These are phyloP conservation scores for Echites panduratus DNA, from an alignment of 257 asterid species.

Conservation along the genomic window DNA sequence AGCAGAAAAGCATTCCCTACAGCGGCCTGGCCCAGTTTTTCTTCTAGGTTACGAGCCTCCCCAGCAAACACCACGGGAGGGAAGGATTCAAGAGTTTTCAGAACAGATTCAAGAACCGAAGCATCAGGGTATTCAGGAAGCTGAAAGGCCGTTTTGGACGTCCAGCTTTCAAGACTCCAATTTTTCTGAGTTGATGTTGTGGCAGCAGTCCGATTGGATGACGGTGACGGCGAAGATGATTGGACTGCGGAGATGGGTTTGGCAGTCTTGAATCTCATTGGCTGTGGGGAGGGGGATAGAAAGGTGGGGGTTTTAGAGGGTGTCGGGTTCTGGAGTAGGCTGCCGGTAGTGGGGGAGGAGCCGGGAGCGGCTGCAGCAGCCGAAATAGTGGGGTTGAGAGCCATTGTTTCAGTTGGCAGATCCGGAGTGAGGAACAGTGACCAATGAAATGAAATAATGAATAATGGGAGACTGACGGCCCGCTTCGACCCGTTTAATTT, in stretches of 20 bases:
- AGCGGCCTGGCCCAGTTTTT: conserved; percentile 67
- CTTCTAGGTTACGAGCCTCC: conserved; percentile 73
- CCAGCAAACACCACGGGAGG: conserved; percentile 85
- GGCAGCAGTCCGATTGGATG: conserved; percentile 19
- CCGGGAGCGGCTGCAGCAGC: background rate
- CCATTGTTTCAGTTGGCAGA: conserved; percentile 18
- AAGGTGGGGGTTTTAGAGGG: conserved; percentile 24
- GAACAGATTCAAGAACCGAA: conserved; percentile 40
- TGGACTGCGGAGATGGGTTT: conserved; percentile 48
- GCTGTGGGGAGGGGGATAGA: conserved; percentile 16
- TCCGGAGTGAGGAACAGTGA: background rate
- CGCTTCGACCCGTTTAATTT: too few species aligned
- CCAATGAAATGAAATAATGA: background rate
- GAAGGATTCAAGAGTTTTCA: conserved; percentile 57
- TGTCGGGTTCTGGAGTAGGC: conserved; percentile 12
- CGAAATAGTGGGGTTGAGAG: conserved; percentile 23
- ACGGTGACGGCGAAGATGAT: conserved; percentile 21
- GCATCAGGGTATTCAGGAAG: conserved; percentile 62
- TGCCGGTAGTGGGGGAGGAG: too few species aligned
- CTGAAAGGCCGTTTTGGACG: conserved; percentile 53
- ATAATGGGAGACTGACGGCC: too few species aligned
- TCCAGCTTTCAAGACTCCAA: conserved; percentile 75
- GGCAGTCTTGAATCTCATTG: conserved; percentile 19
- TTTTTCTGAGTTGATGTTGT: conserved; percentile 22
- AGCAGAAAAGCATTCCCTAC: conserved; percentile 61